phyloP scores from a whole-genome alignment of 2,329 filamentous ascomycete genomes.

The Diplodia mutila region DNA sequence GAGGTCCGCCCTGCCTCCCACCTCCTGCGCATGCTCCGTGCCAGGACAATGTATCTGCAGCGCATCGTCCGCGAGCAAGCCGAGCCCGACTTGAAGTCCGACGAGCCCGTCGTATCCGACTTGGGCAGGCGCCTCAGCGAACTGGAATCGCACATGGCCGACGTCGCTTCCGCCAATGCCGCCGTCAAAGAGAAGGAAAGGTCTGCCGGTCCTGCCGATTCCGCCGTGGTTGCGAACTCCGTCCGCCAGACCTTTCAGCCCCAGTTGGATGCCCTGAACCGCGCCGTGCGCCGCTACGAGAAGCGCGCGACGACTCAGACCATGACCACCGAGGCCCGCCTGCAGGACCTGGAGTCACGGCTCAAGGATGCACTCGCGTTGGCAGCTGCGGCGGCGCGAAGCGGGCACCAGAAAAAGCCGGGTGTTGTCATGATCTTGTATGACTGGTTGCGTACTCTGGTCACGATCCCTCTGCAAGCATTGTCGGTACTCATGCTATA shows the following conservation, averaged over 20 bases:
- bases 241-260: slow-evolving; percentile 71
- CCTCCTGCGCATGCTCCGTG: slow-evolving; percentile 76
- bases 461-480: slow-evolving; percentile 33
- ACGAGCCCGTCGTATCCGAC: slow-evolving; percentile 31
- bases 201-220: not conserved
- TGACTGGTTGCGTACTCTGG: slow-evolving; percentile 35
- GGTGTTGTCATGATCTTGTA: slow-evolving; percentile 37
- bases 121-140: slow-evolving; percentile 62
- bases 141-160: slow-evolving; percentile 64
- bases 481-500: slow-evolving; percentile 38
- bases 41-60: slow-evolving; percentile 80
- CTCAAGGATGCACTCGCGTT: slow-evolving; percentile 78
- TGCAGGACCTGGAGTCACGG: slow-evolving; percentile 71
- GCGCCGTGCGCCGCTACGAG: slow-evolving; percentile 88
- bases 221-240: slow-evolving; percentile 52
- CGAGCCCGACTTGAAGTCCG: slow-evolving; percentile 31
- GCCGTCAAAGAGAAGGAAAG: slow-evolving; percentile 32
- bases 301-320: slow-evolving; percentile 79
- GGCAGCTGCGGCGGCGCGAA: slow-evolving; percentile 67
- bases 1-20: slow-evolving; percentile 84
- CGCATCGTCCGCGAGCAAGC: slow-evolving; percentile 58
- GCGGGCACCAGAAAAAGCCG: slow-evolving; percentile 37
- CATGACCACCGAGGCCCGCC: slow-evolving; percentile 74
- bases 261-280: slow-evolving; percentile 84
- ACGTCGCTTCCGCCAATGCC: slow-evolving; percentile 40